Base-by-base conservation (phyloP, 2,329 filamentous ascomycete genomes). In the Clarireedia sp. region DNA sequence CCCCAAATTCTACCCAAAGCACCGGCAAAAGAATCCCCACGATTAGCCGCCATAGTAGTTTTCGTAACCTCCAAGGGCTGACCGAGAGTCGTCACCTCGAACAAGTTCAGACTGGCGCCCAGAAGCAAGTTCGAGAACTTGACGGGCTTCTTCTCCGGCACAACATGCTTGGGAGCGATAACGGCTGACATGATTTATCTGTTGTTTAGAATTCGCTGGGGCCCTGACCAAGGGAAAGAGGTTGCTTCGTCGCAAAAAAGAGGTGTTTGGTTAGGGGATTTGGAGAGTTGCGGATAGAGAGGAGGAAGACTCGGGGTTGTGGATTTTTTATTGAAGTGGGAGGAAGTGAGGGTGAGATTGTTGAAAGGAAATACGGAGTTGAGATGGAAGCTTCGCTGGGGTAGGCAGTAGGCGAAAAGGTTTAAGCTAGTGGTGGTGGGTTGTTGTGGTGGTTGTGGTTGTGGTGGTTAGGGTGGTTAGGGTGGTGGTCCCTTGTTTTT, bases 31-130 rank as follows among this genome's bases (percentile, higher is more conserved):
- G 83, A 85, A 73, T 97, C 92, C 68, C 83, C 81, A 74, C 94
- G 86, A 78, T 99, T 94, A 66, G 94, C 94, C 69, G 94, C 94
- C 90, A 99, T 97, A 74, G 94, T 97, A 70, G 94, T 99, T 88
- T 99, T 99, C 80, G 89, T 82, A 75, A 99, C 94, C 81, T 99
- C 94, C 73, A 99, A 82, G 65, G 94, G 94, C 82, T 95, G 80
- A 64, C 77, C 76, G 63, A 80, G 73, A 57, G 79, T 80, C 62
- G 78, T 82, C 70, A 87, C 79, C 59, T 69, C 67, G 60, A 69
- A 69, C 62, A 69, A 60, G 57, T 69, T 69, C 55, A 69, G 60
- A 37, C 66, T 63, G 52, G 68, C 68, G 57, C 68, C 67, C 57
- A 70, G 83, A 69, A 99, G 79, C 82, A 99, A 75, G 78, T 99